Percentiles rank a stretch among this genome's conserved stretches.
These are phyloP conservation scores for Nicotiana sylvestris DNA, from an alignment of 257 asterid species.

Conservation along the genomic window DNA sequence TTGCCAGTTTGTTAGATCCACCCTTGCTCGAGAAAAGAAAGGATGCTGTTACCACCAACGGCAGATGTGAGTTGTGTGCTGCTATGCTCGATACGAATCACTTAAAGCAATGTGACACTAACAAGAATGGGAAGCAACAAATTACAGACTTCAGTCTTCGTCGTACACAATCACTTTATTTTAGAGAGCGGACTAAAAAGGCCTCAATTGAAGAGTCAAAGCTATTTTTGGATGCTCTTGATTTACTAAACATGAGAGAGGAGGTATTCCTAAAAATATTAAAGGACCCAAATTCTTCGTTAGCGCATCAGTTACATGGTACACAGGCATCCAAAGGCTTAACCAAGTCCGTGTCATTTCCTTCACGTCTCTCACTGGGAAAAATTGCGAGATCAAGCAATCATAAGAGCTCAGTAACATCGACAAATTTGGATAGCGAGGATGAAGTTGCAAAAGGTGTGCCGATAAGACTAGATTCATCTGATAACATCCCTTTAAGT, in stretches of 20 bases:
- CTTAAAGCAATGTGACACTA: constrained; percentile 43
- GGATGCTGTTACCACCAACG: not conserved
- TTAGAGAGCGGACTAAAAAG: constrained; percentile 40
- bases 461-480: constrained; percentile 9
- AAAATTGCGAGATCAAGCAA: not conserved
- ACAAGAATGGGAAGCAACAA: constrained; percentile 24
- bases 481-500: constrained; percentile 18
- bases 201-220: constrained; percentile 60
- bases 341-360: constrained; percentile 63
- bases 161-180: constrained; percentile 38
- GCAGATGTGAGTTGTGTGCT: constrained; percentile 26
- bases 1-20: constrained; percentile 25
- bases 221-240: constrained; percentile 68
- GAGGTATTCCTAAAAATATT: constrained; percentile 71
- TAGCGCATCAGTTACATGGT: constrained; percentile 41
- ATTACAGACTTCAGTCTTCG: constrained; percentile 47
- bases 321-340: constrained; percentile 39
- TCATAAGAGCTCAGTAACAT: not conserved
- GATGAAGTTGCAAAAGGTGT: constrained; percentile 11
- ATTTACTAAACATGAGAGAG: constrained; percentile 60
- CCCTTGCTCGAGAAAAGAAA: constrained; percentile 13
- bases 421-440: constrained; percentile 1
- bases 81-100: constrained; percentile 29
- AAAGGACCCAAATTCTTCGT: constrained; percentile 54
- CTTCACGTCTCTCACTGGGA: constrained; percentile 25